Evolutionary conservation across 805 yeast species (phyloP).

Genomic region (Metschnikowia noctiluminum): DNA sequence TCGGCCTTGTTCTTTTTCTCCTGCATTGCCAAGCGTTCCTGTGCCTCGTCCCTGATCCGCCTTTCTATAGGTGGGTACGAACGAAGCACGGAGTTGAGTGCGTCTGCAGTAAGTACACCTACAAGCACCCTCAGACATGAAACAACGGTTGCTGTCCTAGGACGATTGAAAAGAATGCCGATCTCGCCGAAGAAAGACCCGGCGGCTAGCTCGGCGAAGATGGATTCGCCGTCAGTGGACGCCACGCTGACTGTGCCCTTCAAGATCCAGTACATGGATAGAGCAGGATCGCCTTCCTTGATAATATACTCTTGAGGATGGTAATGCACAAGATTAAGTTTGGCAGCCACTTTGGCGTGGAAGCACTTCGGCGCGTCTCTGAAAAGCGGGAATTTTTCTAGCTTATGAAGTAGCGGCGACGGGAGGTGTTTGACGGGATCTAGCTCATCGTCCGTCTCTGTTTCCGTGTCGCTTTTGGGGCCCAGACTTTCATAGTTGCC

Average conservation of each 20-base stretch:
- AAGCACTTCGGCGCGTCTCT: slow-evolving; percentile 64
- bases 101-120: slow-evolving; percentile 66
- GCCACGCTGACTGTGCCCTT: slow-evolving; percentile 76
- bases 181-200: slow-evolving; percentile 80
- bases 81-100: slow-evolving; percentile 55
- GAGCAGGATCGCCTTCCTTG: slow-evolving; percentile 68
- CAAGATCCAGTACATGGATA: slow-evolving; percentile 76
- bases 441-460: slow-evolving; percentile 11
- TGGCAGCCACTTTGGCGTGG: slow-evolving; percentile 55
- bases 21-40: slow-evolving; percentile 68
- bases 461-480: slow-evolving; percentile 8
- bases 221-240: slow-evolving; percentile 72
- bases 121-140: slow-evolving; percentile 64
- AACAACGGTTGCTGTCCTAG: slow-evolving; percentile 76
- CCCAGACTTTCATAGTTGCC: slow-evolving; percentile 1
- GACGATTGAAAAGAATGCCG: slow-evolving; percentile 70
- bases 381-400: slow-evolving; percentile 62
- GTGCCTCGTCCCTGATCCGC: slow-evolving; percentile 73
- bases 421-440: slow-evolving; percentile 32
- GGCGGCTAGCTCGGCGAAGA: slow-evolving; percentile 63
- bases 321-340: slow-evolving; percentile 55
- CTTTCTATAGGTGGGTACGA: slow-evolving; percentile 65
- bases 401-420: slow-evolving; percentile 49
- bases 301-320: slow-evolving; percentile 70
- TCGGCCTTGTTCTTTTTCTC: slow-evolving; percentile 55